phyloP scores from a whole-genome alignment of 192 early-diverging fungal genomes.

The Entomortierella chlamydospora region DNA sequence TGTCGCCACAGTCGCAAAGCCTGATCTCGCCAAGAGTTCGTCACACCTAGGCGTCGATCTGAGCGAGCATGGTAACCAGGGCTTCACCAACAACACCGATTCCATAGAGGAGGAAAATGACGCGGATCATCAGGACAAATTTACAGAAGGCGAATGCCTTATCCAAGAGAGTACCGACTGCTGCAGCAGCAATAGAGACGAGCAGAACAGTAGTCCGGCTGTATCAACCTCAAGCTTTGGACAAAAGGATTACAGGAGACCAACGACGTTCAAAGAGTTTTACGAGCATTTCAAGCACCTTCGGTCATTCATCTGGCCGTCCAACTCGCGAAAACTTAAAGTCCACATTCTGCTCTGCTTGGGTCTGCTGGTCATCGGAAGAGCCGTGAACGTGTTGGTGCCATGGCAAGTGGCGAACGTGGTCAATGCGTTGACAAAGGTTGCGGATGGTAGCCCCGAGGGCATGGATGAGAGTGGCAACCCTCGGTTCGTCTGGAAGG shows the following conservation, averaged over 20 bases:
- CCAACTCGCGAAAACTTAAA: slow-evolving; percentile 66
- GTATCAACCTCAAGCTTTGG: no score
- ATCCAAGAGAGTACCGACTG: no score
- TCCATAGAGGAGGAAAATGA: no score
- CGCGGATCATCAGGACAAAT: no score
- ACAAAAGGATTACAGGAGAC: slow-evolving; percentile 47
- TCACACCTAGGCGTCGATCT: no score
- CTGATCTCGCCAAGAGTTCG: no score
- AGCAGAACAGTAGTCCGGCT: no score
- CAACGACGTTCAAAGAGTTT: slow-evolving; percentile 47
- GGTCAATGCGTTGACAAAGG: slow-evolving; percentile 71
- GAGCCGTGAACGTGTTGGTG: slow-evolving; percentile 85
- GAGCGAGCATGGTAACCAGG: no score
- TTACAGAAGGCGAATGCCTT: no score
- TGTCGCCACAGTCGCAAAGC: no score
- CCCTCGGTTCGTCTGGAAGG: slow-evolving; percentile 56
- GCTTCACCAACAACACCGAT: no score
- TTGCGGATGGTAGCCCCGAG: slow-evolving; percentile 28
- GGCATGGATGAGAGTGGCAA: slow-evolving; percentile 43
- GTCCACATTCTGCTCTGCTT: slow-evolving; percentile 75
- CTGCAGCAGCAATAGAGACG: no score
- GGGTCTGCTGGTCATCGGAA: slow-evolving; percentile 67
- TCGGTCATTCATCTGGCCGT: slow-evolving; percentile 86
- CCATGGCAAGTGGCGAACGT: slow-evolving; percentile 84
- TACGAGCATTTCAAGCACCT: slow-evolving; percentile 40